phyloP scores from a whole-genome alignment of 2,329 filamentous ascomycete genomes.

The Alternaria hordeiaustralica region DNA sequence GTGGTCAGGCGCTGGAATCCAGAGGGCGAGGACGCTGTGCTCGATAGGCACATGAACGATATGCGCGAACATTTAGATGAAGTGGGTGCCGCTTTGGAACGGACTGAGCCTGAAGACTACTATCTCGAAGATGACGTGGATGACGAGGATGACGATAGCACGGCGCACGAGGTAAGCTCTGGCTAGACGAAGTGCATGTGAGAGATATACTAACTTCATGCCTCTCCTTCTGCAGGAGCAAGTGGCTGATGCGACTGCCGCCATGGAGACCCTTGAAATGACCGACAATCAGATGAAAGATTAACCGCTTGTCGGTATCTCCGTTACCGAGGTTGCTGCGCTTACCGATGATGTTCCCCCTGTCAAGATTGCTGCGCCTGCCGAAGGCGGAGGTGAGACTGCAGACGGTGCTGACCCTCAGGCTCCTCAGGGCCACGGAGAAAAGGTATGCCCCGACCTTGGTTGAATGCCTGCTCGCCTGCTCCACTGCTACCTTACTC shows the following conservation, averaged over 20 bases:
- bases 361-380: not conserved
- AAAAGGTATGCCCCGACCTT: not conserved
- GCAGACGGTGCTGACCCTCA: not conserved
- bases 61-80: not conserved
- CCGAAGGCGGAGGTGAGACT: not conserved
- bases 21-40: not conserved
- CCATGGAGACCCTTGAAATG: not conserved
- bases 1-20: not conserved
- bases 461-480: rapidly evolving
- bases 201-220: too few relatives aligned
- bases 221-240: not conserved
- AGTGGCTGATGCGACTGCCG: not conserved
- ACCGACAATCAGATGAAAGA: not conserved
- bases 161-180: not conserved
- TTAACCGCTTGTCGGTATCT: not conserved
- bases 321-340: not conserved
- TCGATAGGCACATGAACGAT: not conserved
- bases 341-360: not conserved
- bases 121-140: not conserved
- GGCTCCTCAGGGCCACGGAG: not conserved
- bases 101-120: not conserved
- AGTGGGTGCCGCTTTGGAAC: not conserved
- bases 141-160: not conserved
- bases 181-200: too few relatives aligned
- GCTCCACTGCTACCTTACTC: too few relatives aligned